Evolutionary conservation across 2,329 filamentous ascomycete species (phyloP), one percentile per base, ranked within the genome.

Genomic region (Ophiostoma perfectum): DNA sequence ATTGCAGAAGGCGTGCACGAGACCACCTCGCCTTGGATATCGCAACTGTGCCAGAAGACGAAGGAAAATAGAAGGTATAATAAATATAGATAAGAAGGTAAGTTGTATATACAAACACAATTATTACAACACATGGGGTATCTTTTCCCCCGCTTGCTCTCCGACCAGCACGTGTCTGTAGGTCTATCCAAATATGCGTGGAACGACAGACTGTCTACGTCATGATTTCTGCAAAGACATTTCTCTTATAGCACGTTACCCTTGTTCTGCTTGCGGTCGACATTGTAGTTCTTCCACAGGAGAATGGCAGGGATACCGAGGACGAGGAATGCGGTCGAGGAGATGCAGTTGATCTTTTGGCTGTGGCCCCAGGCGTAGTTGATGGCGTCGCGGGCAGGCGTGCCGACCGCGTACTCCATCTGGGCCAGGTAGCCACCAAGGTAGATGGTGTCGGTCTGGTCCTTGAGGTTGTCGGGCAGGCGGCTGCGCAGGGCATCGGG

Each of bases 321-420:
- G 0, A 49, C 68, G 11, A 72, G 44, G 42, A 81, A 77, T 14
- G 74, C 78, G 8, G 77, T 79, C 36, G 81, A 82, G 2, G 79
- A 80, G 60, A 84, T 79, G 70, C 82, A 76, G 79, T 84, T 82
- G 65, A 78, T 75, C 70, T 77, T 78, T 72, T 84, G 82, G 2
- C 81, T 78, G 64, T 83, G 79, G 9, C 79, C 82, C 72, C 90
- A 90, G 0, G 87, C 85, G 49, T 77, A 76, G 68, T 86, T 82
- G 73, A 90, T 86, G 1, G 83, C 86, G 11, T 79, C 73, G 49
- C 87, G 76, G 2, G 80, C 80, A 0, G 81, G 78, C 4, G 77
- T 81, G 14, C 84, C 85, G 52, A 81, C 73, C 0, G 81, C 77
- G 74, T 86, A 88, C 18, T 75, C 76, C 12, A 86, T 74, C 70